Conservation (phyloP, 208 protist species). For the Acanthamoeba culbertsoni region DNA sequence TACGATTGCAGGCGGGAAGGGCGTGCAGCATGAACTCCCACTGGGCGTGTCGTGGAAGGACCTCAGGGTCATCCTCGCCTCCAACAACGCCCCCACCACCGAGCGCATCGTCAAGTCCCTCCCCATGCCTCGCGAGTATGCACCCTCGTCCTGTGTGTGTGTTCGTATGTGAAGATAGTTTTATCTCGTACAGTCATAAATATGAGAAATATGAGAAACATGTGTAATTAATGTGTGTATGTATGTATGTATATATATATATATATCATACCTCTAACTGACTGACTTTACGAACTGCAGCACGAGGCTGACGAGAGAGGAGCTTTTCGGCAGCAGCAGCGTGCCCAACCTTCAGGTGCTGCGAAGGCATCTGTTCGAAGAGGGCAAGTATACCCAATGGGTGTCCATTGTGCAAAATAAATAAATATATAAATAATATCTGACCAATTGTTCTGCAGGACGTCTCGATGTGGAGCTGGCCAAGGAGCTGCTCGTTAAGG, state of each 20-base stretch:
- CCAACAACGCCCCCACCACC: background rate
- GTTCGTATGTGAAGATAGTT: background rate
- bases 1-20: background rate
- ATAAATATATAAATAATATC: background rate
- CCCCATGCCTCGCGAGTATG: background rate
- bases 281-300: background rate
- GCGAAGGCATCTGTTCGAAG: constrained; percentile 6
- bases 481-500: background rate
- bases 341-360: background rate
- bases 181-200: background rate
- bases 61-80: background rate
- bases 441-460: background rate
- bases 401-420: background rate
- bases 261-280: background rate
- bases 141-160: background rate
- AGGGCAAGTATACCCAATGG: background rate
- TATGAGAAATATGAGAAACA: background rate
- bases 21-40: constrained; percentile 6
- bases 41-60: constrained; percentile 24
- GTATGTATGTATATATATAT: background rate
- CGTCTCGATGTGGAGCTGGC: constrained; percentile 1
- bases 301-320: background rate
- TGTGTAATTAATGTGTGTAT: background rate
- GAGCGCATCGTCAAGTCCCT: constrained; percentile 23
- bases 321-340: background rate